Evolutionary conservation across 495 filamentous ascomycete genomes (phyloP).

Genomic region (Penicillium pulvis): DNA sequence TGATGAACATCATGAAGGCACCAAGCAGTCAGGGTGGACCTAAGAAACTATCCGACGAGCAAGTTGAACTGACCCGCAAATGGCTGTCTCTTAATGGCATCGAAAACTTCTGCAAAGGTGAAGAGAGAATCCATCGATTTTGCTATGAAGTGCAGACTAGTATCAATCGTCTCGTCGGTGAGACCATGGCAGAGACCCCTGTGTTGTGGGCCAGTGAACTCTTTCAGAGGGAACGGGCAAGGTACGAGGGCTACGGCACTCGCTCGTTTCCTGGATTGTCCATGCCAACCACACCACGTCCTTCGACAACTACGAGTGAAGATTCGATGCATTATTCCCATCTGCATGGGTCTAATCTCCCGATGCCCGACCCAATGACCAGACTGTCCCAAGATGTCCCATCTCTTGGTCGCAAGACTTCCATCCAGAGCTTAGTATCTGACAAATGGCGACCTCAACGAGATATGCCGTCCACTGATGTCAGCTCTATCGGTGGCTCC

Average conservation of each 20-base stretch:
- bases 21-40: conserved; percentile 81
- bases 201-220: conserved; percentile 93
- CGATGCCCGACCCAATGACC: conserved; percentile 46
- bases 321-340: conserved; percentile 39
- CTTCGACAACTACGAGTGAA: conserved; percentile 58
- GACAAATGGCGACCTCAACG: conserved; percentile 60
- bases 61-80: conserved; percentile 79
- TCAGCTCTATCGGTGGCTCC: conserved; percentile 60
- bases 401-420: conserved; percentile 45
- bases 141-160: conserved; percentile 88
- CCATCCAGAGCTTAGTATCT: conserved; percentile 67
- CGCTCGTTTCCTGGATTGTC: conserved; percentile 49
- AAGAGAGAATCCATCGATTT: conserved; percentile 94
- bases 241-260: conserved; percentile 66
- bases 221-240: conserved; percentile 75
- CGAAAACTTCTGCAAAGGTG: conserved; percentile 93
- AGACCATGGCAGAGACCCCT: conserved; percentile 82
- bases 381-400: conserved; percentile 38
- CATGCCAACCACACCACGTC: conserved; percentile 38
- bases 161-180: conserved; percentile 82
- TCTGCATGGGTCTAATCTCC: conserved; percentile 30
- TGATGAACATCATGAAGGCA: conserved; percentile 85
- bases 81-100: conserved; percentile 83
- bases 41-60: conserved; percentile 95
- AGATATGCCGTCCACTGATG: conserved; percentile 50